Evolutionary conservation across 495 filamentous ascomycete genomes (phyloP), one percentile per base, ranked within the genome.

Genomic region (Hypoxylon intermedium): DNA sequence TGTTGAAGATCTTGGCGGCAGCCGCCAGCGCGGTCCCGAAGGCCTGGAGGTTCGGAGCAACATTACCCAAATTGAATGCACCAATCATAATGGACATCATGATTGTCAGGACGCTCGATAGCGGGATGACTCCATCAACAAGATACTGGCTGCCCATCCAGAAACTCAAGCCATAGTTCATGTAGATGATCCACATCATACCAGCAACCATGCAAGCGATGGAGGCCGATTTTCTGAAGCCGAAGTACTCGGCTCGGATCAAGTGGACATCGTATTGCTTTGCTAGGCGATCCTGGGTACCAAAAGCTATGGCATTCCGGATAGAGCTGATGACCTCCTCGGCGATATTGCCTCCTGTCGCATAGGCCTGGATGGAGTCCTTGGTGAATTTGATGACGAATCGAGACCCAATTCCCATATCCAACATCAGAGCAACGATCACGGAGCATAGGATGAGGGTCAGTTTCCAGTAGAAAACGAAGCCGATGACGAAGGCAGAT

Each of bases 251-350:
- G 20, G 92, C 94, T 30, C 82, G 75, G 45, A 66, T 74, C 30
- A 98, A 76, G 69, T 94, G 88, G 0, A 44, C 70, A 59, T 95
- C 89, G 69, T 97, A 98, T 75, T 93, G 87, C 60, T 80, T 81
- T 13, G 91, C 90, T 19, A 98, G 81, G 65, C 92, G 91, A 44
- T 91, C 87, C 73, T 98, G 92, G 0, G 92, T 97, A 55, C 88
- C 89, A 66, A 97, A 98, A 6, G 94, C 94, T 4, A 87, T 87
- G n/a, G 92, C 89, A 70, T 95, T 97, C 30, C 94, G 84, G 62
- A 97, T 89, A 6, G 92, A 96, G 67, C 89, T 93, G 69, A 98
- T 86, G 53, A 97, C 93, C 74, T 98, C 94, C 72, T 98, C 94
- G 0, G 91, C 93, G 15, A 98, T 82, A 0, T 89, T 92, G 41